Evolutionary conservation across 2,329 filamentous ascomycete species (phyloP), one percentile per base, ranked within the genome.

Genomic region (Trichoderma arundinaceum): DNA sequence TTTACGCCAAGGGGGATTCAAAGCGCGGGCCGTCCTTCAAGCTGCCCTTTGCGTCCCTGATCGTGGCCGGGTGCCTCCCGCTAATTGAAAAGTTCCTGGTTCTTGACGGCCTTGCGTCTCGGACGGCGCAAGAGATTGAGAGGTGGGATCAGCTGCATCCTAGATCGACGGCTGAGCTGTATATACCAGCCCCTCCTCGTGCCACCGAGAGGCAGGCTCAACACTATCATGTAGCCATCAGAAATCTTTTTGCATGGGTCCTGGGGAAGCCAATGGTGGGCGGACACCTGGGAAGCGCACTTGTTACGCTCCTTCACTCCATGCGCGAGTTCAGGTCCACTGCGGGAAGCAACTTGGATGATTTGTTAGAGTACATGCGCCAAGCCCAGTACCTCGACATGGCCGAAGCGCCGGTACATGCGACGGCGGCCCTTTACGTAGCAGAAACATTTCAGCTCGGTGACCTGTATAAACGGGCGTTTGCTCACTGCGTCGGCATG

Each of bases 401-500:
- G 73, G 82, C 84, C 2, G 84, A 87, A 66, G 86, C 87, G 67
- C 86, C 89, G 0, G 83, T 88, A 59, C 87, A 93, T 72, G 88
- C 91, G 0, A 74, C 93, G 43, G 90, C 88, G 0, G 79, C 89
- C 51, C 77, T 94, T 12, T 84, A 85, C 58, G 83, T 92, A 49
- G 88, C 90, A 1, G 91, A 94, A 72, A 79, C 82, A 22, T 89
- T 88, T 69, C 83, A 85, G 59, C 76, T 90, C 32, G 81, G 80
- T 61, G 83, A 87, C n/a, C 77, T 92, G 12, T 94, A 92, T 81
- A 83, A 88, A 10, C 85, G 91, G 71, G 88, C 91, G 0, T 92
- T 94, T 76, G 83, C 86, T 13, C 92, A 95, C 72, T 92, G 91
- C 72, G 89, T 90, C 41, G 92, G 91, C 49, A 93, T 94, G 91